Conservation (phyloP, 305 asterid genomes). For the Rubia balearica region DNA sequence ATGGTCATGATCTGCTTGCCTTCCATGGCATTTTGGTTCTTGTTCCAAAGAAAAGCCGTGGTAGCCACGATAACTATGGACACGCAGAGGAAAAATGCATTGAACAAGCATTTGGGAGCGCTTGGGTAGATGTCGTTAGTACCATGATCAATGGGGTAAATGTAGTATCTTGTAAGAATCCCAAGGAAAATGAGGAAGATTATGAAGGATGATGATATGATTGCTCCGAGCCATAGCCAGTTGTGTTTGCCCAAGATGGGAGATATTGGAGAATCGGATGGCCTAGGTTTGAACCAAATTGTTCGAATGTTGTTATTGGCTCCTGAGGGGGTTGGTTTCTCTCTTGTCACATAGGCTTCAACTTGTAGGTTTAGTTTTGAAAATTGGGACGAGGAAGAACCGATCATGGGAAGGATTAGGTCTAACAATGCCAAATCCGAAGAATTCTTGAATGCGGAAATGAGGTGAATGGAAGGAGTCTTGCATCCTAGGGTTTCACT, state of each 20-base stretch:
- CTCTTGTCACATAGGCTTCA: constrained; percentile 48
- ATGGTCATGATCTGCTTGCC: constrained; percentile 25
- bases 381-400: constrained; percentile 26
- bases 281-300: constrained; percentile 38
- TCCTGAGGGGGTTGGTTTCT: constrained; percentile 21
- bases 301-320: constrained; percentile 20
- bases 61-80: constrained; percentile 31
- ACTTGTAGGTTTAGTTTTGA: constrained; percentile 34
- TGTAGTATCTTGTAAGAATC: constrained; percentile 32
- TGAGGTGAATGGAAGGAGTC: constrained; percentile 51
- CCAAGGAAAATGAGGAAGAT: constrained; percentile 40
- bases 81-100: constrained; percentile 26
- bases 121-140: constrained; percentile 23
- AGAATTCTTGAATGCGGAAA: constrained; percentile 31
- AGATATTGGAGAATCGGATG: constrained; percentile 30
- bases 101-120: constrained; percentile 25
- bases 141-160: constrained; percentile 33
- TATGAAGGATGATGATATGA: constrained; percentile 43
- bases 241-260: constrained; percentile 35
- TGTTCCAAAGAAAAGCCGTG: constrained; percentile 37
- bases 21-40: constrained; percentile 28
- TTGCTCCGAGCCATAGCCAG: constrained; percentile 63
- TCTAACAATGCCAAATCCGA: constrained; percentile 44
- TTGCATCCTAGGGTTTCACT: constrained; percentile 30
- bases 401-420: constrained; percentile 39